These are phyloP conservation scores for Stachybotrys elegans DNA, from an alignment of 2,329 filamentous ascomycete genomes.

Conservation along the genomic window DNA sequence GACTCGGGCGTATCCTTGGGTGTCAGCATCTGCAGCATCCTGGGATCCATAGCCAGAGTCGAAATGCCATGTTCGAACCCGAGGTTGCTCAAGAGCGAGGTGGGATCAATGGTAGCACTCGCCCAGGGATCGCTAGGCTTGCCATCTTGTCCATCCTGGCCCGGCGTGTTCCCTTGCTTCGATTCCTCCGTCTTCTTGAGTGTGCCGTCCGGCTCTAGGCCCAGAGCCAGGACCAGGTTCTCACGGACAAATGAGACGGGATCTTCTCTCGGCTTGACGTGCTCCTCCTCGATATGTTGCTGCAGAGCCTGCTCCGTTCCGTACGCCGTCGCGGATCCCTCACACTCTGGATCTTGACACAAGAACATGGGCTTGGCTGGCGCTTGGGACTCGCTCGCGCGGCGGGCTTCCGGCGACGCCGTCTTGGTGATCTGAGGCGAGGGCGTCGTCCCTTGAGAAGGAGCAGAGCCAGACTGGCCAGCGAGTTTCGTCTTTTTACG, in stretches of 20 bases:
- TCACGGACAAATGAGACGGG: slow-evolving; percentile 49
- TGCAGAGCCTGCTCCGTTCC: slow-evolving; percentile 48
- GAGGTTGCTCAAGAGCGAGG: slow-evolving; percentile 29
- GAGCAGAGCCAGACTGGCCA: slow-evolving; percentile 29
- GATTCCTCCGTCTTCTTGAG: slow-evolving; percentile 28
- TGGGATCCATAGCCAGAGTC: slow-evolving; percentile 48
- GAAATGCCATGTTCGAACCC: slow-evolving; percentile 27
- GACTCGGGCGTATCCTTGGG: slow-evolving; percentile 63
- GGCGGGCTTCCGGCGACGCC: slow-evolving; percentile 39
- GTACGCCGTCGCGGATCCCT: slow-evolving; percentile 44
- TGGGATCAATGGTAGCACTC: slow-evolving; percentile 46
- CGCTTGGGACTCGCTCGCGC: slow-evolving; percentile 20
- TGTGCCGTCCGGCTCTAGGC: slow-evolving; percentile 46
- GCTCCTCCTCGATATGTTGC: slow-evolving; percentile 53
- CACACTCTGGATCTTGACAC: slow-evolving; percentile 53
- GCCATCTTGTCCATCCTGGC: slow-evolving; percentile 32
- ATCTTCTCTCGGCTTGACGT: slow-evolving; percentile 49
- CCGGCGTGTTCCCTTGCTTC: slow-evolving; percentile 43
- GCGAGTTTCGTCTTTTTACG: slow-evolving; percentile 54
- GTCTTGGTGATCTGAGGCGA: slow-evolving; percentile 46
- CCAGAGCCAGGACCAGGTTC: slow-evolving; percentile 42
- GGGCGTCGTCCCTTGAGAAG: slow-evolving; percentile 31
- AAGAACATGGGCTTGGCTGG: slow-evolving; percentile 37
- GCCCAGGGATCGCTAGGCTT: slow-evolving; percentile 31
- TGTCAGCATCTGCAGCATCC: slow-evolving; percentile 49